Base-by-base conservation (phyloP, 2,329 filamentous ascomycete genomes). In the Trichophyton verrucosum region DNA sequence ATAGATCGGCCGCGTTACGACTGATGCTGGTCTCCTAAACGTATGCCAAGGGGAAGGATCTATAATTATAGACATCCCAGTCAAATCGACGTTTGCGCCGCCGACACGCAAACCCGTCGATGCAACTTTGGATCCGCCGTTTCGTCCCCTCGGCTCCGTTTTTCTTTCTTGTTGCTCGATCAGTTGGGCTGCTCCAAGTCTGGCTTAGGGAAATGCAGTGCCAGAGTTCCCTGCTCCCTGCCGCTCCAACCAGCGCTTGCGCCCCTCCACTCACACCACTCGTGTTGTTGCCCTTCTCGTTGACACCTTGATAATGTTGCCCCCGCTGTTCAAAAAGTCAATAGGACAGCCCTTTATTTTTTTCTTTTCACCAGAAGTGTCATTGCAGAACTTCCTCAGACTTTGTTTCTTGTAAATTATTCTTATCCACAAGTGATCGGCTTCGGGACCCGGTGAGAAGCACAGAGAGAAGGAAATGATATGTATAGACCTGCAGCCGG, bases 61-160 rank as follows among this genome's bases (percentile, higher is more conserved):
- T 55, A 55, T 55, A 55, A 55, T 55, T 55, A 55, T 27, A 55
- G 11, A 55, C 51, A 55, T 55, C 51, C 51, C 30, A 13, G 51
- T 33, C 27, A 36, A 30, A 36, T 55, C 51, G 51, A 55, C 27
- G 3, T 17, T n/a, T 55, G 51, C 33, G 27, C 30, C 27, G 51
- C 51, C 20, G 27, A 55, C 24, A 55, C 27, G 51, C 51, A 55
- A 55, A 51, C 51, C 51, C 8, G 51, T 36, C 15, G 30, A 36
- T 55, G 27, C 51, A 6, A 53, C 49, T 55, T 36, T 55, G 51
- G 51, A 55, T 55, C 46, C 51, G 51, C 51, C 51, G 46, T 51
- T 55, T 55, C 51, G 51, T 27, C 33, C 22, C 46, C 22, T 55
- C 27, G 30, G 51, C 27, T 55, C 27, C 51, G 51, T 33, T 36